Evolutionary conservation across 202 grass and related monocot species (phyloP).

Genomic region (Setaria italica): DNA sequence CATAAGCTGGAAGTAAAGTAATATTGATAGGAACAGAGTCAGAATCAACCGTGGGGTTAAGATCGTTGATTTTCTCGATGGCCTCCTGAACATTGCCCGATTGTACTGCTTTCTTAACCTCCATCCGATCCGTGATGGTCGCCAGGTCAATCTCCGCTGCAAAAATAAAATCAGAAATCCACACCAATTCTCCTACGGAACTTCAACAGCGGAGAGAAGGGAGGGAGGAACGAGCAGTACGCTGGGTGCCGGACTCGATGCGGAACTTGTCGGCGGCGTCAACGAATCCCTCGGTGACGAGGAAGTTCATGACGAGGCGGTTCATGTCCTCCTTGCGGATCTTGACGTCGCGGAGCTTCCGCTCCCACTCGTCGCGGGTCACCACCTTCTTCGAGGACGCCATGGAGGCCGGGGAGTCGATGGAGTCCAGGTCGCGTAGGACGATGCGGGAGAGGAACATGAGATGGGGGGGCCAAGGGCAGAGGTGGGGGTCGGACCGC

Average conservation of each 20-base stretch:
- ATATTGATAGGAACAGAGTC: conserved; percentile 4
- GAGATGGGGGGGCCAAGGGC: conserved; percentile 44
- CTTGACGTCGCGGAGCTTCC: conserved; percentile 92
- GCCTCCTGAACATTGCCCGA: conserved; percentile 96
- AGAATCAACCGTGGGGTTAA: conserved; percentile 82
- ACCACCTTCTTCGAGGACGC: conserved; percentile 88
- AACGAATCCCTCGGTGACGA: conserved; percentile 93
- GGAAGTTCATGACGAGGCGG: conserved; percentile 94
- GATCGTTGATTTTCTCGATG: conserved; percentile 95
- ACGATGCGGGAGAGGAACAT: conserved; percentile 76
- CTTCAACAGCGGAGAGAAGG: background rate
- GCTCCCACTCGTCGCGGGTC: conserved; percentile 91
- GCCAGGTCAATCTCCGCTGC: conserved; percentile 91
- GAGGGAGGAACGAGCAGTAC: conserved; percentile 38
- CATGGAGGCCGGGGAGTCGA: conserved; percentile 52
- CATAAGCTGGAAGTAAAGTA: conserved; percentile 17
- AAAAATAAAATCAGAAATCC: background rate
- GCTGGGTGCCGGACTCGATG: conserved; percentile 89
- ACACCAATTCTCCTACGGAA: background rate
- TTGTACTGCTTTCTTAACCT: conserved; percentile 89
- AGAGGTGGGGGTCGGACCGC: conserved; percentile 13
- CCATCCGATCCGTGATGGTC: conserved; percentile 92
- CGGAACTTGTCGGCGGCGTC: conserved; percentile 96
- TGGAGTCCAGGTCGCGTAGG: conserved; percentile 56
- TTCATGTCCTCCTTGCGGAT: conserved; percentile 99